phyloP scores from a whole-genome alignment of 192 early-diverging fungal species.

The Mortierella hygrophila region DNA sequence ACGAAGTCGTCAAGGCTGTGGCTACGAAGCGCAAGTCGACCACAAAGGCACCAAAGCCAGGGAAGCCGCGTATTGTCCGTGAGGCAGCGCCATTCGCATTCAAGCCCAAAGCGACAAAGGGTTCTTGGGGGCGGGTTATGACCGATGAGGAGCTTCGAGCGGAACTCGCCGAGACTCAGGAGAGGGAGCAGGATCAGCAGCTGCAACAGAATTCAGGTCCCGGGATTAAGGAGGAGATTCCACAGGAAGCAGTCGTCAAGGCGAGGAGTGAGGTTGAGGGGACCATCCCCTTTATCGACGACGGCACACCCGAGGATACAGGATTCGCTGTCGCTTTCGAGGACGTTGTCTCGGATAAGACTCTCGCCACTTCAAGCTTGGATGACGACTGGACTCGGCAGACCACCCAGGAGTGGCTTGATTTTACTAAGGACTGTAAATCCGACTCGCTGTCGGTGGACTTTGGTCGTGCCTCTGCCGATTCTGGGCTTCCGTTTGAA shows the following conservation, averaged over 20 bases:
- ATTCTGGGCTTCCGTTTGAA: not conserved
- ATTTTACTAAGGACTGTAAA: not conserved
- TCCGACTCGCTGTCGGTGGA: not conserved
- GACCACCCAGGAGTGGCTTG: not conserved
- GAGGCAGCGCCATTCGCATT: not conserved
- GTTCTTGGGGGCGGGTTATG: not conserved
- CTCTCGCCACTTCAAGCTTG: not conserved
- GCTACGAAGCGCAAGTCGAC: not conserved
- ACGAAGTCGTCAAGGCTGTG: not conserved
- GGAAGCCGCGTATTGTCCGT: not conserved
- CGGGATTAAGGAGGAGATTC: not conserved
- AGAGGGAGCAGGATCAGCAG: not conserved
- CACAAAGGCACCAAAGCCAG: not conserved
- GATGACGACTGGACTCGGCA: constrained; percentile 11
- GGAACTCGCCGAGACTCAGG: not conserved
- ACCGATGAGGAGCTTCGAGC: not conserved
- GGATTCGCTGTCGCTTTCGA: not conserved
- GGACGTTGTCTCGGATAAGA: not conserved
- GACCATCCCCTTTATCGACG: not conserved
- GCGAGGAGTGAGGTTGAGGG: not conserved
- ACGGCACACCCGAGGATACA: not conserved
- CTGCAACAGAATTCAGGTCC: not conserved
- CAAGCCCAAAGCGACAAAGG: not conserved
- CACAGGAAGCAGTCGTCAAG: not conserved
- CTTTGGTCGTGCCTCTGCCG: too few species aligned